Conservation (phyloP, 495 filamentous ascomycete genomes). For the Podospora pseudocomata region DNA sequence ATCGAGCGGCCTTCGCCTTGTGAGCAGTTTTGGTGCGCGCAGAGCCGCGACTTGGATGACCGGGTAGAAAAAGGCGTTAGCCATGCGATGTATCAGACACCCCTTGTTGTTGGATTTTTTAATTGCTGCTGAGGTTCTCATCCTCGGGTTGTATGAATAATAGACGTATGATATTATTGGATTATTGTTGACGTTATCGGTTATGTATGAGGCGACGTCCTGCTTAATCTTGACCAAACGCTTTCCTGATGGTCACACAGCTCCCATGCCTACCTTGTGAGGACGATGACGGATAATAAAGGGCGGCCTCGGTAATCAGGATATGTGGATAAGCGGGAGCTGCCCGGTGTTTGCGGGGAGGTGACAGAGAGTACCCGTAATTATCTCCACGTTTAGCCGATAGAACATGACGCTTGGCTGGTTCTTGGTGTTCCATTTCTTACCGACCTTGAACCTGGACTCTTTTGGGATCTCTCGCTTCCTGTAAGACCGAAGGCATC, state of each 20-base stretch:
- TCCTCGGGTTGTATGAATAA: not conserved
- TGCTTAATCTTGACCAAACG: not conserved
- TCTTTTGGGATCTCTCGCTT: not conserved
- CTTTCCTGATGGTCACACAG: not conserved
- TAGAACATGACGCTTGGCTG: not conserved
- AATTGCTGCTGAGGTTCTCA: not conserved
- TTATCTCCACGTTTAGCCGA: not conserved
- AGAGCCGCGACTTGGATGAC: constrained; percentile 87
- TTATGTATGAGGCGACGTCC: not conserved
- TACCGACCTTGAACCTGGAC: not conserved
- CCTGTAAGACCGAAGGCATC: no score
- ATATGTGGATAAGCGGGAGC: not conserved
- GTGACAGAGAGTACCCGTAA: not conserved
- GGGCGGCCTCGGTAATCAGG: not conserved
- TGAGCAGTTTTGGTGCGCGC: constrained; percentile 77
- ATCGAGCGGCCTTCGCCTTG: constrained; percentile 78
- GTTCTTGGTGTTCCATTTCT: not conserved
- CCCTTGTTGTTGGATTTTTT: not conserved
- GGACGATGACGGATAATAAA: not conserved
- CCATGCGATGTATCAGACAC: not conserved
- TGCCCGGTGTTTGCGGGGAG: no score
- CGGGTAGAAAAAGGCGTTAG: constrained; percentile 46
- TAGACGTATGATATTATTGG: no score
- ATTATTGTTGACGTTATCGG: no score
- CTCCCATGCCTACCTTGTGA: not conserved